Base-by-base conservation (phyloP, 306 rosid genomes). In the Boehmeria nivea region DNA sequence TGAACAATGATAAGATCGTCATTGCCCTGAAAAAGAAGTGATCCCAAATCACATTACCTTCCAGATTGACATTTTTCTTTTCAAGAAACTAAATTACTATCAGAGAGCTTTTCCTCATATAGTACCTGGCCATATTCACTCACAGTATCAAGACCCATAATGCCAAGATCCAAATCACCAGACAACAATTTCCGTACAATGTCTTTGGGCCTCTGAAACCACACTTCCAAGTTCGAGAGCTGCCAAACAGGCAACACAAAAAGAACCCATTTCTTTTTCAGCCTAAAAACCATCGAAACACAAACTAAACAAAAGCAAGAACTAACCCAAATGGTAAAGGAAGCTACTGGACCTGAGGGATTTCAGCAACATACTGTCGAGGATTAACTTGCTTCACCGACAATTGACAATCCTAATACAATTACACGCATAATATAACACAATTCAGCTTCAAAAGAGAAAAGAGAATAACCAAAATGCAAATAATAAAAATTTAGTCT, bases 311-410 rank as follows among this genome's bases (percentile, higher is more conserved):
- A 3, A 52, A 67, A 34, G 3, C 8, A 11, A 24, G 6, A 23
- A 21, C 11, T 23, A 21, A 25, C 1, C 8, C 17, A 23, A 39
- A n/a, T n/a, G n/a, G n/a, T n/a, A n/a, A n/a, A n/a, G n/a, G n/a
- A n/a, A n/a, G n/a, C n/a, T n/a, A n/a, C n/a, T n/a, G n/a, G n/a
- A 90, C 98, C 87, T 80, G 89, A 4, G 98, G 89, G 62, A 91
- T 87, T 62, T 78, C 64, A 5, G 98, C 96, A 8, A 91, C 93
- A 47, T 91, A 91, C 12, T 87, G 96, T 2, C 96, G 68, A 15
- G 98, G 96, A 75, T 91, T 87, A 65, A 78, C 88, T 44, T 84
- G 94, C 68, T 87, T 87, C 51, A 91, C 95, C 1, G 95, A 84
- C 70, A 91, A 69, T 60, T 91, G 98, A 71, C 98, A 87, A 48